phyloP scores from a whole-genome alignment of 352 stramenopile genomes.

The Phytophthora sp. region DNA sequence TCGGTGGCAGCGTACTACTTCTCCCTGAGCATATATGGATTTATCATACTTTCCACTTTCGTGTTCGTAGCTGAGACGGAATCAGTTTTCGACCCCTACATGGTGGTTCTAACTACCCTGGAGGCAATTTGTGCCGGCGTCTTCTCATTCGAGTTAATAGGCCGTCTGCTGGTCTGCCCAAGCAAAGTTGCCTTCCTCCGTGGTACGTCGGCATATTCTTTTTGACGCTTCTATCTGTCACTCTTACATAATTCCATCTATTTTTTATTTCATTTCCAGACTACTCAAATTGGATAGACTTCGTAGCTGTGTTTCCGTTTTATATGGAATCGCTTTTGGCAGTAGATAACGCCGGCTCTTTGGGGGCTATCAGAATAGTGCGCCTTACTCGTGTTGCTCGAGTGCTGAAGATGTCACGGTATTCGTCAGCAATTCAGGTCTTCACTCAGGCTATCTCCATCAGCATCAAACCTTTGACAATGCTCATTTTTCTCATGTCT shows the following conservation, averaged over 20 bases:
- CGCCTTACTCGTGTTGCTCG: slow-evolving; percentile 83
- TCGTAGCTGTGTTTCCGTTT: slow-evolving; percentile 84
- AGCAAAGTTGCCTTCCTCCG: slow-evolving; percentile 55
- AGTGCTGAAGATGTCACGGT: slow-evolving; percentile 89
- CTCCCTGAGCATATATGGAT: slow-evolving; percentile 63
- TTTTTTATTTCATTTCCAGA: slow-evolving; percentile 31
- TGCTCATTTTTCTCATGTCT: slow-evolving; percentile 88
- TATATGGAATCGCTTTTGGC: slow-evolving; percentile 78
- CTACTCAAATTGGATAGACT: slow-evolving; percentile 83
- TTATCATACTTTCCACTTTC: slow-evolving; percentile 69
- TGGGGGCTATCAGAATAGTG: slow-evolving; percentile 83
- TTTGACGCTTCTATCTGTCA: not conserved
- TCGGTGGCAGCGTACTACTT: slow-evolving; percentile 64
- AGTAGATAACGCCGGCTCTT: slow-evolving; percentile 67
- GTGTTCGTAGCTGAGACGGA: slow-evolving; percentile 79
- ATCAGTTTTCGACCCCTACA: slow-evolving; percentile 41
- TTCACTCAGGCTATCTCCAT: slow-evolving; percentile 79
- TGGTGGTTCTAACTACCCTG: slow-evolving; percentile 36
- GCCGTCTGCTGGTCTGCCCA: slow-evolving; percentile 56
- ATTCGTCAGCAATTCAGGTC: slow-evolving; percentile 86
- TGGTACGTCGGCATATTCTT: slow-evolving; percentile 31
- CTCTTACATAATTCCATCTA: not conserved
- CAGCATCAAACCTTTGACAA: slow-evolving; percentile 82
- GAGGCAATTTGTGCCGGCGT: slow-evolving; percentile 58
- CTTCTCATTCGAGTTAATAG: slow-evolving; percentile 69